Percentiles rank a stretch among this genome's conserved stretches.
Evolutionary conservation across 345 rosid species (phyloP).

Genomic region (Barbarea vulgaris): DNA sequence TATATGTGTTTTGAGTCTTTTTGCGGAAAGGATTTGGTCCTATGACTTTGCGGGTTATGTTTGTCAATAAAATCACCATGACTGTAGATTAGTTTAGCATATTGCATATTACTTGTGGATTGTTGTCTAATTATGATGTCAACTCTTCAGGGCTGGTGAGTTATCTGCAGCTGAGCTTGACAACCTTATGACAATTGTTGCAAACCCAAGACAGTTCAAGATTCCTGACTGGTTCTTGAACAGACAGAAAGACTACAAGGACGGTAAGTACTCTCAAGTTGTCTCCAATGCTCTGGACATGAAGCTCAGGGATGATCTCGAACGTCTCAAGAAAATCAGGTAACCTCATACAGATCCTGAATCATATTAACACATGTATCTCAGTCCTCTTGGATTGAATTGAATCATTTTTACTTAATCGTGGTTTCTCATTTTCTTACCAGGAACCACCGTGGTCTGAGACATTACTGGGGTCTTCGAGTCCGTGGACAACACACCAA

Average conservation of each 20-base stretch:
- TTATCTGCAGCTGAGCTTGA: slow-evolving; percentile 81
- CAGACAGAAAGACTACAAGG: slow-evolving; percentile 93
- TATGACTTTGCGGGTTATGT: no score
- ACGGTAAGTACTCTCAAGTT: slow-evolving; percentile 85
- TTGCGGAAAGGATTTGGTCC: no score
- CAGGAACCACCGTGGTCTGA: slow-evolving; percentile 95
- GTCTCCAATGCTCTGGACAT: slow-evolving; percentile 91
- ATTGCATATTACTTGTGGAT: not conserved
- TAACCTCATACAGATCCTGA: slow-evolving; percentile 10
- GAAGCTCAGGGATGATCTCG: slow-evolving; percentile 96
- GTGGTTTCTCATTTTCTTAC: not conserved
- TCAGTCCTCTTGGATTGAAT: not conserved
- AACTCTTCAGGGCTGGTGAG: slow-evolving; percentile 76
- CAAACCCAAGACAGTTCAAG: slow-evolving; percentile 88
- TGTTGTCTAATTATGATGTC: not conserved
- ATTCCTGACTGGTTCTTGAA: slow-evolving; percentile 94
- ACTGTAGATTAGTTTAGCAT: no score
- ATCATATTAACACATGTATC: not conserved
- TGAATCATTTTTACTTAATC: not conserved
- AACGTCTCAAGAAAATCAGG: slow-evolving; percentile 92
- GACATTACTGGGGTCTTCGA: slow-evolving; percentile 99
- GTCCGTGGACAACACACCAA: slow-evolving; percentile 99
- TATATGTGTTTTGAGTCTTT: no score
- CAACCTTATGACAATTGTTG: slow-evolving; percentile 80
- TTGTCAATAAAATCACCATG: no score